Evolutionary conservation across 2,329 filamentous ascomycete species (phyloP).

Genomic region (Aspergillus candidus): DNA sequence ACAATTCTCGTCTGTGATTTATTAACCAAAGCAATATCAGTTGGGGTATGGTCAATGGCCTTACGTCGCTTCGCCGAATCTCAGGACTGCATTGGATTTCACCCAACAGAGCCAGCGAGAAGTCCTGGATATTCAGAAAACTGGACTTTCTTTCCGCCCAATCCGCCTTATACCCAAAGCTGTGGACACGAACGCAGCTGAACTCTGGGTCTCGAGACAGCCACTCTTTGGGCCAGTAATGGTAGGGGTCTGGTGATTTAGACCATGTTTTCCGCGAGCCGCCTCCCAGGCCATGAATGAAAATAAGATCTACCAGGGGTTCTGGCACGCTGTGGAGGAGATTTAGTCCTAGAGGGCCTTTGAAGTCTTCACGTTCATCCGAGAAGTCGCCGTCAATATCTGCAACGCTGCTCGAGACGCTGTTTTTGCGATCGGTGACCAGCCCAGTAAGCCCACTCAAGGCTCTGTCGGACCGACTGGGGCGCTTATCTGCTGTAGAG

Average conservation of each 20-base stretch:
- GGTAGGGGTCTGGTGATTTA: constrained; percentile 21
- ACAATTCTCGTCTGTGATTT: constrained; percentile 27
- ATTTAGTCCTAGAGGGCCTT: constrained; percentile 11
- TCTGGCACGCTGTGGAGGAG: constrained; percentile 3
- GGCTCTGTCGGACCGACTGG: too few relatives aligned
- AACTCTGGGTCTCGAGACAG: constrained; percentile 26
- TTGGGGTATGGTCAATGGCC: neutral
- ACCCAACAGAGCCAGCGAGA: constrained; percentile 22
- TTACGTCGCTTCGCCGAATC: too few relatives aligned
- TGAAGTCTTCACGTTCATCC: too few relatives aligned
- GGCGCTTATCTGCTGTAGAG: too few relatives aligned
- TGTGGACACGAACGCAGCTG: constrained; percentile 16
- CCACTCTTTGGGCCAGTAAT: constrained; percentile 41
- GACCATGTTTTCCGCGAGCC: constrained; percentile 35
- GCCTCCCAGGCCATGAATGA: constrained; percentile 25
- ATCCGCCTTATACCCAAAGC: constrained; percentile 24
- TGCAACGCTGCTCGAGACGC: too few relatives aligned
- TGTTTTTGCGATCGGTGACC: too few relatives aligned
- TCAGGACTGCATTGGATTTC: too few relatives aligned
- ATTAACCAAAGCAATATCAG: constrained; percentile 13
- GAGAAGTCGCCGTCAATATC: too few relatives aligned
- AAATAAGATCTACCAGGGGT: constrained; percentile 17
- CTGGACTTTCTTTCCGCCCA: constrained; percentile 2
- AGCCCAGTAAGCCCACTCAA: too few relatives aligned
- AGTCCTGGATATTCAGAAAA: constrained; percentile 14